Conservation (phyloP, 192 early-diverging fungal genomes). For the Coemansia javaensis region DNA sequence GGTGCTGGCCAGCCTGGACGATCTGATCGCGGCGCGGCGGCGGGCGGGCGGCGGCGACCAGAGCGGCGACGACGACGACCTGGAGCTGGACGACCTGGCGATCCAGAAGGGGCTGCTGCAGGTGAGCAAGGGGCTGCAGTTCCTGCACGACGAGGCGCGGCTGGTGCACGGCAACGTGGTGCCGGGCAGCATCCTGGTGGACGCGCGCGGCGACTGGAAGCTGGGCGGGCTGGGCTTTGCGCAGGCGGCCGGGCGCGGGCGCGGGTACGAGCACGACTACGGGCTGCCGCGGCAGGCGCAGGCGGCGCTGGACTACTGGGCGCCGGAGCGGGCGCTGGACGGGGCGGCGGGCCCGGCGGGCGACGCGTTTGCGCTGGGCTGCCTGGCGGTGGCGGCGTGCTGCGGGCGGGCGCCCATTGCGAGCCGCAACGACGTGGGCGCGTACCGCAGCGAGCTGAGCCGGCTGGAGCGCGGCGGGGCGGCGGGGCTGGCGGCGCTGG, state of each 20-base stretch:
- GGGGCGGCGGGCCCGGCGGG: slow-evolving; percentile 50
- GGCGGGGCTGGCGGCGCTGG: slow-evolving; percentile 14
- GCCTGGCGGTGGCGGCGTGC: slow-evolving; percentile 67
- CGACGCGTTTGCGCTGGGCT: slow-evolving; percentile 79
- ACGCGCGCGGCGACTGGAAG: slow-evolving; percentile 79
- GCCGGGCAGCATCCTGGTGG: slow-evolving; percentile 71
- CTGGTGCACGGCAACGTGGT: slow-evolving; percentile 70
- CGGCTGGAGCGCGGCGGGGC: slow-evolving; percentile 38
- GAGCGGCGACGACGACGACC: slow-evolving; percentile 46
- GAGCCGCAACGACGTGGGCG: slow-evolving; percentile 60
- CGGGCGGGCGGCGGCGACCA: too few species aligned
- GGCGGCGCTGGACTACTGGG: slow-evolving; percentile 58
- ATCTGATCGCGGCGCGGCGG: slow-evolving; percentile 48
- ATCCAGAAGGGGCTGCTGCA: slow-evolving; percentile 76
- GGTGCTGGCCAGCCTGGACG: slow-evolving; percentile 57
- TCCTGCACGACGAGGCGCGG: slow-evolving; percentile 67
- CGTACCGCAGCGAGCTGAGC: slow-evolving; percentile 57
- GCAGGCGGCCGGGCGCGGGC: neutral
- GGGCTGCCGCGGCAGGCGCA: slow-evolving; percentile 57
- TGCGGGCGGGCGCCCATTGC: slow-evolving; percentile 54
- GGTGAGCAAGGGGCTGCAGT: slow-evolving; percentile 67
- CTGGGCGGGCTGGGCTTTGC: slow-evolving; percentile 71
- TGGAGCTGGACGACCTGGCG: slow-evolving; percentile 75
- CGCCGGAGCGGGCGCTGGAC: slow-evolving; percentile 70
- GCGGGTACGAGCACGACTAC: slow-evolving; percentile 54